These are phyloP conservation scores for Millerago galiae DNA, from an alignment of 805 yeast genomes.

Conservation along the genomic window DNA sequence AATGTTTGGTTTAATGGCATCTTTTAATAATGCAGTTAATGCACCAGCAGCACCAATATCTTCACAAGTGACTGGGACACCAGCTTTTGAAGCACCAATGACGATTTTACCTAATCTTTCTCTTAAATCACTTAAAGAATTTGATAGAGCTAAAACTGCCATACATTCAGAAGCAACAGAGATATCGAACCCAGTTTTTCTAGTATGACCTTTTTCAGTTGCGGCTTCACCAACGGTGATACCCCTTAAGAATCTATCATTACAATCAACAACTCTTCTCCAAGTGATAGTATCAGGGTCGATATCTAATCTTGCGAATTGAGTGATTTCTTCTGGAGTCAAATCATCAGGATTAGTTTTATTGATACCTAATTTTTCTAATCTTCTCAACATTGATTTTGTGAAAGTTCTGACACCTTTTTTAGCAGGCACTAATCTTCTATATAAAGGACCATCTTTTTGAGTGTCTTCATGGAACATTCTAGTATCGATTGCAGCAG, in stretches of 20 bases:
- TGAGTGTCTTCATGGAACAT: conserved; percentile 80
- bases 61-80: conserved; percentile 86
- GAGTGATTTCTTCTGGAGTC: conserved; percentile 58
- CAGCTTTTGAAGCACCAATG: conserved; percentile 69
- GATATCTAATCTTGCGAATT: conserved; percentile 65
- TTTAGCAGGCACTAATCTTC: conserved; percentile 68
- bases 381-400: conserved; percentile 58
- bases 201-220: conserved; percentile 67
- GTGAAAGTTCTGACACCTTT: conserved; percentile 67
- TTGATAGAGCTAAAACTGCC: conserved; percentile 83
- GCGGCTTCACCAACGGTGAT: conserved; percentile 78
- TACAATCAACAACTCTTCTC: conserved; percentile 81
- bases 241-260: conserved; percentile 74
- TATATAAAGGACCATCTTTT: conserved; percentile 64
- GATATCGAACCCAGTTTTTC: conserved; percentile 76
- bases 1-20: conserved; percentile 91
- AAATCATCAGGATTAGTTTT: conserved; percentile 69
- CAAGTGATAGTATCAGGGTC: conserved; percentile 77
- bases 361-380: conserved; percentile 59
- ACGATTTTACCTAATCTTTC: conserved; percentile 84
- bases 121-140: conserved; percentile 75
- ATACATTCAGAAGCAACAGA: conserved; percentile 81
- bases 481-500: conserved; percentile 83
- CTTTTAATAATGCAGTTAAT: conserved; percentile 86
- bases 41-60: conserved; percentile 97